Base-by-base conservation (phyloP, 2,329 filamentous ascomycete genomes). In the Fusarium sterilihyphosum region DNA sequence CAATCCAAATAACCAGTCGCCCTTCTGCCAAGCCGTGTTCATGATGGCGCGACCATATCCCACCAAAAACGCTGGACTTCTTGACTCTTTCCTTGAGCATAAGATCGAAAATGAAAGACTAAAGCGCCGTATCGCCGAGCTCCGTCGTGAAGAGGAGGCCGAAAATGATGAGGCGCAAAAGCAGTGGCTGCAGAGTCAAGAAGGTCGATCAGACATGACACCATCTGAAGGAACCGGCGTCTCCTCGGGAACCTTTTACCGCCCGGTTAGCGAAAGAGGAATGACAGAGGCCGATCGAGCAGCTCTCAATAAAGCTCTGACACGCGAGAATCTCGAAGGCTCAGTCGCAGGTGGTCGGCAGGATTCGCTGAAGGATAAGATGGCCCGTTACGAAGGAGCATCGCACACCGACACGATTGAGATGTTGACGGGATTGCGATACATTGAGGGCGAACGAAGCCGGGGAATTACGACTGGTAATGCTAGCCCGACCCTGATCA, bases 21-120 rank as follows among this genome's bases (percentile, higher is more conserved):
- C 91, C 3, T 92, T 93, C 76, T 98, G 95, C 81, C 91, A 94
- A 78, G 95, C 95, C 43, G 94, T 98, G 77, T 98, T 98, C 81
- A 93, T 98, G 87, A 96, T 97, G 91, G 92, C 94, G 14, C 90
- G 95, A 26, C 94, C 94, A 3, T 98, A 98, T 81, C 95, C 94
- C 10, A 97, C 93, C 37, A 95, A 93, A 83, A 97, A 96, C 80
- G 92, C 94, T 3, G 90, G 90, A 8, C 87, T 98, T 17, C 87
- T 98, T 26, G 95, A 98, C 83, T 97, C 95, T 0, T 98, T 98
- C 78, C 87, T 98, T 35, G 96, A 98, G 81, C 95, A 98, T 85
- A 98, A 98, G 83, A 96, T 98, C 62, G 96, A 98, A 82, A 98
- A 98, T 78, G 95, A 98, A 84, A 90, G 95, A 9, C 84, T 98